A percentile compares a stretch with the other conserved stretches of the same genome.
These are phyloP conservation scores for Triadica sebifera DNA, from an alignment of 345 rosid genomes.

Conservation along the genomic window DNA sequence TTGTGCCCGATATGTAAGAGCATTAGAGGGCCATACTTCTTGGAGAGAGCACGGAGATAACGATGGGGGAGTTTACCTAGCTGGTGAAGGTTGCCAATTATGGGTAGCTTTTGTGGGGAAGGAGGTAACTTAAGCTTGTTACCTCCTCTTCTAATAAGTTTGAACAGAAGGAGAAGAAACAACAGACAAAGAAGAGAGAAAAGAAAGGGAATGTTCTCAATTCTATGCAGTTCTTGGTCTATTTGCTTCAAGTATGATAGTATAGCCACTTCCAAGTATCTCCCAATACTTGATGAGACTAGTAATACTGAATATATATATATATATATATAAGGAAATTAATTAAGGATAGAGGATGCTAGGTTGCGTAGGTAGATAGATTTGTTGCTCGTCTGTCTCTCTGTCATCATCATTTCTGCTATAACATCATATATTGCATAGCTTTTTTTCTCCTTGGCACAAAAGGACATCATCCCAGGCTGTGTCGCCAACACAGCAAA, in stretches of 20 bases:
- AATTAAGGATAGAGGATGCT: too few species aligned
- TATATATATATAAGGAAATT: too few species aligned
- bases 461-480: too few species aligned
- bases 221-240: neutral
- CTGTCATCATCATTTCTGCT: too few species aligned
- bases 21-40: constrained; percentile 29
- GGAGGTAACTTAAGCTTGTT: constrained; percentile 24
- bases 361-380: too few species aligned
- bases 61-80: constrained; percentile 21
- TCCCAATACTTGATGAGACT: neutral
- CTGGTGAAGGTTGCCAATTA: constrained; percentile 32
- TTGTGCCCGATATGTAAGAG: constrained; percentile 10
- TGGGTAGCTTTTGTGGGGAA: constrained; percentile 21
- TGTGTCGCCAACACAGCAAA: too few species aligned
- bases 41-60: constrained; percentile 14
- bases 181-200: neutral
- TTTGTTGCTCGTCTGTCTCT: too few species aligned
- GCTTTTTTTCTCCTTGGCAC: too few species aligned
- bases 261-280: neutral
- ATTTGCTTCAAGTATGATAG: neutral
- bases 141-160: constrained; percentile 3
- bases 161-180: neutral
- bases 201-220: neutral
- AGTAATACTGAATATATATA: too few species aligned
- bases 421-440: too few species aligned